Evolutionary conservation across 75 land plant genomes (phyloP), one percentile per base, ranked within the genome.

Genomic region (Picea glauca): DNA sequence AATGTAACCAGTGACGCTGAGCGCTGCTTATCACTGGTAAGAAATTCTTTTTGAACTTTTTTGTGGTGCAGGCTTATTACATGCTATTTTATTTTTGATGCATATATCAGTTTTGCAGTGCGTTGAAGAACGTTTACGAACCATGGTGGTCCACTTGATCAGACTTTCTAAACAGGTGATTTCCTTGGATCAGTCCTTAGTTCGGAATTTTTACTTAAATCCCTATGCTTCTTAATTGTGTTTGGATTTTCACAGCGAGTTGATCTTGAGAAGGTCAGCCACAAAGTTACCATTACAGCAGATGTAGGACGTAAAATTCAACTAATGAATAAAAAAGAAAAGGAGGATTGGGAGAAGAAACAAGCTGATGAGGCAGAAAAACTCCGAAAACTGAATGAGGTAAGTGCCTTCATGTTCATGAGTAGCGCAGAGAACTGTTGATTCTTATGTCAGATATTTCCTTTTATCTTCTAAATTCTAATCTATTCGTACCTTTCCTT

Each of bases 1-100:
- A 79, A 74, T 75, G 77, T 88, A n/a, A 84, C 88, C 79, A 89
- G 85, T 84, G 99, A 96, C 72, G 93, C 90, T 76, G 98, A 93
- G 82, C 89, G 89, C 40, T 94, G 98, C 82, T 79, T 96, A 77
- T 96, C 99, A 61, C 77, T 96, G 98, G 98, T 96, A 78, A 79
- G 85, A 80, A 7, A 50, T 50, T 23, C 40, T 59, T 61, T n/a
- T 38, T 77, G 43, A 77, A 61, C 18, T 33, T 31, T 26, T 31
- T 18, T 77, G 40, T 60, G 33, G 61, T 75, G 31, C n/a, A 60
- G 31, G 23, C 18, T 17, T 81, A 11, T 31, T 74, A 32, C 30
- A 26, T 38, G 46, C 46, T 72, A 0, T 75, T 59, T 61, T 38
- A 14, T 38, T 59, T 35, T 18, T 70, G 72, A 58, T 35, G 17